Base-by-base conservation (phyloP, 225 moss, liverwort and hornwort species). In the Sphagnum contortum region DNA sequence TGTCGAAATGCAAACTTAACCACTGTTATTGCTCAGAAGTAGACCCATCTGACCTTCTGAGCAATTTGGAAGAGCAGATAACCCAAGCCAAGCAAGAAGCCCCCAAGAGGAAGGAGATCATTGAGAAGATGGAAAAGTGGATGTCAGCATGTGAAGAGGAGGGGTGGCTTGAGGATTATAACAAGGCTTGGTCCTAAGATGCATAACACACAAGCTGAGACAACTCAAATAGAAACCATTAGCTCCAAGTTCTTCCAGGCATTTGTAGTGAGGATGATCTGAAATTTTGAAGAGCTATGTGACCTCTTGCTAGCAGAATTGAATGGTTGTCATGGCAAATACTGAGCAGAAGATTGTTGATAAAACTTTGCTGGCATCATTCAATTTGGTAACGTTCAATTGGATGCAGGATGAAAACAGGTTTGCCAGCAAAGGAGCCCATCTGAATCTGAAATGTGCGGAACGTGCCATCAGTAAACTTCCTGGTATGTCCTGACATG, bases 351-450 rank as follows among this genome's bases (percentile, higher is more conserved):
- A n/a, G n/a, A n/a, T n/a, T n/a, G n/a, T n/a, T n/a, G n/a, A n/a
- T n/a, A n/a, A n/a, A n/a, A n/a, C n/a, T 64, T 48, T 13, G 5
- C 9, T 54, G 14, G 53, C 45, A 65, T 4, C 9, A 5, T n/a
- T 8, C 50, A 10, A 44, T 13, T 5, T 50, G 4, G 50, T 50
- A 44, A 44, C 12, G 53, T 54, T 5, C 44, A 44, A 5, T 4
- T 44, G 29, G 6, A 3, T 59, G 9, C 86, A 96, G 95, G 95
- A 92, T 73, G 95, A 96, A 2, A 96, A 96, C 60, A 84, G 95
- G 9, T 96, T 90, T 56, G 95, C 95, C 0, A 96, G 95, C 73
- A 96, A 96, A 74, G 95, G 95, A 47, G 95, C 95, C 4, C 95
- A 96, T 46, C 75, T 96, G 0, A 96, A 90, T 63, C 79, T 96